These are phyloP conservation scores for Boletellus ananas DNA, from an alignment of 768 basidiomycete genomes.

Conservation along the genomic window DNA sequence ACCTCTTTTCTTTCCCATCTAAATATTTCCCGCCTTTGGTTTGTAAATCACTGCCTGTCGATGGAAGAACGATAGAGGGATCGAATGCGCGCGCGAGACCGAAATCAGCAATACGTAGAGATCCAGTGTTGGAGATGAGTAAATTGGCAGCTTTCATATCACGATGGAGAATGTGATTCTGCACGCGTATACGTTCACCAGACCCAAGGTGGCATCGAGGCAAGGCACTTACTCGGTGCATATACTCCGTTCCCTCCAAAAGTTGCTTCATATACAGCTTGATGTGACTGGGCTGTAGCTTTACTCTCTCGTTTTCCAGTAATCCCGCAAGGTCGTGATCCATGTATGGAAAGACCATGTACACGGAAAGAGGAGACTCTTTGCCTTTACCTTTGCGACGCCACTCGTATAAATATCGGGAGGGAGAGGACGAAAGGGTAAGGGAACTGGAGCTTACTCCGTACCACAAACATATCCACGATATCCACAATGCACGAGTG, in stretches of 20 bases:
- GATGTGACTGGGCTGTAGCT: slow-evolving; percentile 78
- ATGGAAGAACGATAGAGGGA: slow-evolving; percentile 38
- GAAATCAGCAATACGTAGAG: slow-evolving; percentile 90
- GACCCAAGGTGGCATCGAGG: background rate
- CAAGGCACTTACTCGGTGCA: slow-evolving; percentile 72
- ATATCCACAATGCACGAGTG: slow-evolving; percentile 87
- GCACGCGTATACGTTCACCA: slow-evolving; percentile 8
- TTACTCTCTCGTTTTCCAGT: slow-evolving; percentile 86
- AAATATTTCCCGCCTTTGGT: slow-evolving; percentile 31
- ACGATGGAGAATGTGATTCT: slow-evolving; percentile 97
- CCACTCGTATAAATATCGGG: slow-evolving; percentile 1
- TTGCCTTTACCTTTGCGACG: slow-evolving; percentile 44
- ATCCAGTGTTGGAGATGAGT: slow-evolving; percentile 84
- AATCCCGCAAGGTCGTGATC: slow-evolving; percentile 97
- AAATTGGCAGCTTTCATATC: slow-evolving; percentile 99
- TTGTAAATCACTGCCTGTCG: slow-evolving; percentile 16
- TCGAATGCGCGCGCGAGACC: slow-evolving; percentile 88
- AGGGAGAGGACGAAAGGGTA: background rate
- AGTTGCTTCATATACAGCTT: slow-evolving; percentile 96
- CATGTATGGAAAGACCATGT: slow-evolving; percentile 99
- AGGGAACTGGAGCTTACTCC: slow-evolving; percentile 47
- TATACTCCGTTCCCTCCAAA: slow-evolving; percentile 92
- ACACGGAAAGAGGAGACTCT: slow-evolving; percentile 73
- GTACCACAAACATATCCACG: slow-evolving; percentile 87
- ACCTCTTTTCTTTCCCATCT: slow-evolving; percentile 59